Evolutionary conservation across 352 stramenopile genomes (phyloP).

Genomic region (Phytophthora tubulina): DNA sequence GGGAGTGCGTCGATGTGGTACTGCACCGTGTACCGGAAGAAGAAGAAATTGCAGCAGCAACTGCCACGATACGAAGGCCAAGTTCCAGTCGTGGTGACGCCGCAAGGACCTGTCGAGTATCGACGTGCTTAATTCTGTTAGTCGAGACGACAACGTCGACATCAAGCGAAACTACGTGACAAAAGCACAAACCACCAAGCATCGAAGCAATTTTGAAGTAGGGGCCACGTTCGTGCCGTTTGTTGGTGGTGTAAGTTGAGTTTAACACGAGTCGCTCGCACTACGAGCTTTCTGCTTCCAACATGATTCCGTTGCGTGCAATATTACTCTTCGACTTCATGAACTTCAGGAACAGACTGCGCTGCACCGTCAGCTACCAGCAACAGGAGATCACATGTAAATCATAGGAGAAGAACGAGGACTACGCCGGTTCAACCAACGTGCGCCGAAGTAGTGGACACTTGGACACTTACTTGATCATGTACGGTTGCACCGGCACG

Average conservation of each 20-base stretch:
- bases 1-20: conserved; percentile 37
- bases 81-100: conserved; percentile 33
- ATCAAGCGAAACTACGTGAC: conserved; percentile 2
- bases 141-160: neutral
- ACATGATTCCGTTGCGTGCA: neutral
- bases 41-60: conserved; percentile 31
- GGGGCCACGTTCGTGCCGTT: no score
- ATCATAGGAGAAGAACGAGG: conserved; percentile 12
- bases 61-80: conserved; percentile 27
- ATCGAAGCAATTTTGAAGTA: neutral
- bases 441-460: neutral
- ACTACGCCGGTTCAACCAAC: no score
- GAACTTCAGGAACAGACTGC: conserved; percentile 9
- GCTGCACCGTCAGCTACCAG: conserved; percentile 1
- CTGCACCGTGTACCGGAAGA: conserved; percentile 28
- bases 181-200: neutral
- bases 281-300: no score
- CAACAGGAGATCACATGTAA: conserved; percentile 3
- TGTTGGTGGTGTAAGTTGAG: neutral
- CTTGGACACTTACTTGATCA: conserved; percentile 35
- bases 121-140: conserved; percentile 21
- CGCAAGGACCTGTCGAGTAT: conserved; percentile 37
- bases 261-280: neutral
- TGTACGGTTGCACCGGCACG: conserved; percentile 43
- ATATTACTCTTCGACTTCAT: conserved; percentile 13